Conservation (phyloP, 352 stramenopile species). For the Pythium utonaiense region DNA sequence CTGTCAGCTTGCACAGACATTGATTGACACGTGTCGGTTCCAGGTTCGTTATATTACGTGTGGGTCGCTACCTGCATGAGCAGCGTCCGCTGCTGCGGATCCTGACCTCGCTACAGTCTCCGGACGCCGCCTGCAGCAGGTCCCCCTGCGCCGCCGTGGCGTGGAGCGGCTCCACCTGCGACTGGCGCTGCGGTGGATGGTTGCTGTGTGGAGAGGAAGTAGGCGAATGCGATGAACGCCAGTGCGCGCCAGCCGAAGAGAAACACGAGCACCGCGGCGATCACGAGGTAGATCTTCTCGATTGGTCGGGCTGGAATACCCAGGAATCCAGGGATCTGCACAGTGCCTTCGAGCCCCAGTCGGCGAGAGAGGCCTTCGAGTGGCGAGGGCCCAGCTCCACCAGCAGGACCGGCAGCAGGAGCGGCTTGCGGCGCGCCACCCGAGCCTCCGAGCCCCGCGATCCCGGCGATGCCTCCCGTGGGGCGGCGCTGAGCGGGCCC, state of each 20-base stretch:
- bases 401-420: slow-evolving; percentile 1
- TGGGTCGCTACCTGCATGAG: too few species aligned
- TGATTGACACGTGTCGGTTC: too few species aligned
- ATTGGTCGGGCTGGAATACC: slow-evolving; percentile 47
- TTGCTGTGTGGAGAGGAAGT: slow-evolving; percentile 58
- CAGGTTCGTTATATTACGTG: neutral
- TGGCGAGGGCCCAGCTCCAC: slow-evolving; percentile 26
- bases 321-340: slow-evolving; percentile 59
- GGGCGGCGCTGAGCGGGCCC: slow-evolving; percentile 12
- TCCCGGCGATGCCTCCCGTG: neutral
- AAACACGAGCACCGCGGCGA: slow-evolving; percentile 47
- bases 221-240: slow-evolving; percentile 61
- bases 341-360: slow-evolving; percentile 57
- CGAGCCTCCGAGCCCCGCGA: slow-evolving; percentile 1
- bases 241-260: slow-evolving; percentile 77
- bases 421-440: slow-evolving; percentile 10
- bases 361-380: slow-evolving; percentile 44
- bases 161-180: slow-evolving; percentile 5
- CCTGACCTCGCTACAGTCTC: slow-evolving; percentile 8
- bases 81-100: too few species aligned
- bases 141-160: slow-evolving; percentile 2
- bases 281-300: slow-evolving; percentile 66
- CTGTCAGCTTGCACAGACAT: too few species aligned
- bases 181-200: slow-evolving; percentile 30
- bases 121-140: slow-evolving; percentile 8